phyloP scores from a whole-genome alignment of 2,329 filamentous ascomycete genomes.

The Septoria linicola region DNA sequence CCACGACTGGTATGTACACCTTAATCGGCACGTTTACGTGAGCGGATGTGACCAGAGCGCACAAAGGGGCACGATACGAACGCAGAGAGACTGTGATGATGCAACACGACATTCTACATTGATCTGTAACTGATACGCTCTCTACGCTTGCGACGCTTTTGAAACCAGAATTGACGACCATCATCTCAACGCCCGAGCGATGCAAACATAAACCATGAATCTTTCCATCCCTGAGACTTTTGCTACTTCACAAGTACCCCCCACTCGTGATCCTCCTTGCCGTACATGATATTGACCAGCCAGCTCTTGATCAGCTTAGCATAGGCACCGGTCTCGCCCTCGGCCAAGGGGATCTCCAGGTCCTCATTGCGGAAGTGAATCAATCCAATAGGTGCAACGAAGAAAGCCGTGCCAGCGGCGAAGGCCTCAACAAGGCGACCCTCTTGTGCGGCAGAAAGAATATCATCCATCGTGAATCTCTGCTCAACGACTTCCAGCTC shows the following conservation, averaged over 20 bases:
- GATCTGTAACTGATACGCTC: no score
- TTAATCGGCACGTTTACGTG: no score
- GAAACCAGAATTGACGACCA: no score
- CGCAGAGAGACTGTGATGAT: no score
- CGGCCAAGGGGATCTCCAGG: slow-evolving; percentile 43
- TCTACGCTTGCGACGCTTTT: no score
- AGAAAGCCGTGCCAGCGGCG: slow-evolving; percentile 75
- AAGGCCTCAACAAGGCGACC: slow-evolving; percentile 82
- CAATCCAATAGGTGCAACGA: slow-evolving; percentile 47
- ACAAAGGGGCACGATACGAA: no score
- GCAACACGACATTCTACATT: no score
- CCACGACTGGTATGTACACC: no score
- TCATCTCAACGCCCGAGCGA: no score
- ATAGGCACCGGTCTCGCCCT: slow-evolving; percentile 45
- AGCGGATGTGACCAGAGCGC: no score
- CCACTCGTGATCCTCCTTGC: slow-evolving; percentile 49
- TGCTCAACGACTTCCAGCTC: slow-evolving; percentile 72
- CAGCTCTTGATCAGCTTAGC: slow-evolving; percentile 47
- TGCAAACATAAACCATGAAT: no score
- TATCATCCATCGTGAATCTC: slow-evolving; percentile 76
- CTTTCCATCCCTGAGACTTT: neutral
- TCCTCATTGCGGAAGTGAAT: slow-evolving; percentile 49
- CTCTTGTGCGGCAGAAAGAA: slow-evolving; percentile 69
- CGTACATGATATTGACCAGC: slow-evolving; percentile 53
- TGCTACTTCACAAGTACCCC: slow-evolving; percentile 46